Evolutionary conservation across 179 eudicot genomes (phyloP), one percentile per base, ranked within the genome.

Genomic region (Beta macrorhiza): DNA sequence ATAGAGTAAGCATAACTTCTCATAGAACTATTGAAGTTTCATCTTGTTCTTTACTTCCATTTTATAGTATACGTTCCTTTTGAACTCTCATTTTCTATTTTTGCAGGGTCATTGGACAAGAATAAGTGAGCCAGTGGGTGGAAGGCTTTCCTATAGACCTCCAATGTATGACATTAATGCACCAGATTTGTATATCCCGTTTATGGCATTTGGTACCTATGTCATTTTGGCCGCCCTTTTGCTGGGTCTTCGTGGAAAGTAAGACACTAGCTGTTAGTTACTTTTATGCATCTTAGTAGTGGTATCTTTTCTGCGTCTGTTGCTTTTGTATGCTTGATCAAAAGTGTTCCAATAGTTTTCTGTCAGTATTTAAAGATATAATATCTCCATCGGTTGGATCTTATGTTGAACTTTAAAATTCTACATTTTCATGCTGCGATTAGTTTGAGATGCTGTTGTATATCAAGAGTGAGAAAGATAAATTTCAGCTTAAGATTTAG

Each of bases 51-150:
- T 8, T 7, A 29, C 25, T 37, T n/a, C 16, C 4, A 44, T n/a
- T 76, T 22, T 45, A 53, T n/a, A 44, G 42, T 51, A 32, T 29
- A 3, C 25, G 25, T 2, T 20, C 45, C 25, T 59, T 17, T 52
- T 22, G 14, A 13, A n/a, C 1, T 20, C 11, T 11, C 53, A 52
- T 32, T 17, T 42, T 51, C 63, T 22, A 1, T 72, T 25, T 74
- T 58, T 71, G 63, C 57, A 94, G 98, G 98, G 98, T 58, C 97
- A 92, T 79, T 94, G 98, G 97, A 94, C 95, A 49, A 91, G 98
- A 86, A 89, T 92, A 74, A 91, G 91, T 57, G 98, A 94, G 82
- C 98, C 98, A 47, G 92, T 91, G 70, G 98, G 29, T 90, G 98
- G 98, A 63, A 92, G 90, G 82, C 89, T 93, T 63, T 92, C 97